Percentiles rank a stretch among this genome's conserved stretches.
Conservation (phyloP, 352 stramenopile genomes). For the Globisporangium polare region DNA sequence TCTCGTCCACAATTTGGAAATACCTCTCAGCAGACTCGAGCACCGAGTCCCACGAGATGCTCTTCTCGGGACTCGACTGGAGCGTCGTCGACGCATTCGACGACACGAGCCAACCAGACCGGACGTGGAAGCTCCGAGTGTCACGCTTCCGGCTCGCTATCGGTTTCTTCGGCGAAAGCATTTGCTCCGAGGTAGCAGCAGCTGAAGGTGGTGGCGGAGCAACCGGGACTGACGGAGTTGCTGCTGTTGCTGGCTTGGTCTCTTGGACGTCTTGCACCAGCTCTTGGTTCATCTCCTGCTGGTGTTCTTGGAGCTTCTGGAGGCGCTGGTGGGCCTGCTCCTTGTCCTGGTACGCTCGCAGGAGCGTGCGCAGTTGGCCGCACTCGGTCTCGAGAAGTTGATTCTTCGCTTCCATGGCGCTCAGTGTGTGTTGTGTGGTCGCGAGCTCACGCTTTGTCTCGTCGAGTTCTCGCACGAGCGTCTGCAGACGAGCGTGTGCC, state of each 20-base stretch:
- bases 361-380: slow-evolving; percentile 4
- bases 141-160: slow-evolving; percentile 16
- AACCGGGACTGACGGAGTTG: slow-evolving; percentile 5
- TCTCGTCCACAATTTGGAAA: neutral
- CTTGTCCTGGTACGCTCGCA: slow-evolving; percentile 4
- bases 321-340: slow-evolving; percentile 1
- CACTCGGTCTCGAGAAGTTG: slow-evolving; percentile 7
- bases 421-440: neutral
- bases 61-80: slow-evolving; percentile 1
- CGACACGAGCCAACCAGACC: slow-evolving; percentile 24
- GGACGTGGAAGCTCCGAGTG: slow-evolving; percentile 19
- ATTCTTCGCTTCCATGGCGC: neutral
- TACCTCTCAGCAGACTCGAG: slow-evolving; percentile 1
- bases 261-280: neutral
- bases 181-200: neutral
- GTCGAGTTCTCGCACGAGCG: slow-evolving; percentile 1
- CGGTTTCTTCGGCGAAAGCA: slow-evolving; percentile 8
- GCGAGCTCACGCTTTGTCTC: neutral
- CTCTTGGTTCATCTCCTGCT: slow-evolving; percentile 2
- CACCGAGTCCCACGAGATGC: slow-evolving; percentile 14
- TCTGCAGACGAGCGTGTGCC: slow-evolving; percentile 10
- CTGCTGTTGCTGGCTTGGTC: slow-evolving; percentile 12
- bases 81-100: slow-evolving; percentile 18
- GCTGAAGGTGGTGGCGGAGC: neutral
- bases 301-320: neutral